Conservation (phyloP, 2,329 filamentous ascomycete genomes). For the Chrysoporthe cubensis region DNA sequence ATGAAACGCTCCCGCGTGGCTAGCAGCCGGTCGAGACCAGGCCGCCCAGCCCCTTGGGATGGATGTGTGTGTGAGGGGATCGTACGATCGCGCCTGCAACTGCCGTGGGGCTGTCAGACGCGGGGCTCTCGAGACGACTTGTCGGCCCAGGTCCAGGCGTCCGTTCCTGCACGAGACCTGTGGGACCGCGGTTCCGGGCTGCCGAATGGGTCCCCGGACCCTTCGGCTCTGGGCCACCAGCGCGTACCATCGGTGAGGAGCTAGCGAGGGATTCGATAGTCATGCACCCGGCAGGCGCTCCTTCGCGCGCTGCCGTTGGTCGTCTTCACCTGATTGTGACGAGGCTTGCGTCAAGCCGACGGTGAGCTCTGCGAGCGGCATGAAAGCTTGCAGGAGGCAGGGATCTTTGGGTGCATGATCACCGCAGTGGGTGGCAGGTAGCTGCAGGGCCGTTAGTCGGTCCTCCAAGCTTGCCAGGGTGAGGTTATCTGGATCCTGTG, state of each 20-base stretch:
- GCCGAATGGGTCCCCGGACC: not conserved
- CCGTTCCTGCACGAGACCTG: not conserved
- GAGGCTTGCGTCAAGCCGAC: slow-evolving; percentile 26
- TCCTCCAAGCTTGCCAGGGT: slow-evolving; percentile 3
- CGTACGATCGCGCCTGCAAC: slow-evolving; percentile 19
- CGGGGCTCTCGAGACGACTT: slow-evolving; percentile 19
- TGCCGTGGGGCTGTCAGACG: slow-evolving; percentile 23
- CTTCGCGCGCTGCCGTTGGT: not conserved
- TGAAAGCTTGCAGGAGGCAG: slow-evolving; percentile 19
- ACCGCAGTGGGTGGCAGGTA: slow-evolving; percentile 10
- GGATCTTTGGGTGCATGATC: slow-evolving; percentile 18
- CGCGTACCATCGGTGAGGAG: not conserved
- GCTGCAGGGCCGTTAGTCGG: slow-evolving; percentile 22
- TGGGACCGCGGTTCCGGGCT: slow-evolving; percentile 2
- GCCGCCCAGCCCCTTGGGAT: slow-evolving; percentile 14
- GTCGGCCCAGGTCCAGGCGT: not conserved
- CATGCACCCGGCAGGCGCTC: not conserved
- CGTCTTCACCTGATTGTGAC: slow-evolving; percentile 18
- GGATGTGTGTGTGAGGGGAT: slow-evolving; percentile 15
- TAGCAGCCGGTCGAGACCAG: slow-evolving; percentile 23
- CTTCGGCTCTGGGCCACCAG: not conserved
- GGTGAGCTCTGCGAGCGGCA: not conserved
- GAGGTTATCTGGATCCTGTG: slow-evolving; percentile 10
- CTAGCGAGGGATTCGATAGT: slow-evolving; percentile 4
- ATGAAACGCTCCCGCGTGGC: slow-evolving; percentile 25